Evolutionary conservation across 768 basidiomycete species (phyloP).

Genomic region (Peribolospora kevripleyi): DNA sequence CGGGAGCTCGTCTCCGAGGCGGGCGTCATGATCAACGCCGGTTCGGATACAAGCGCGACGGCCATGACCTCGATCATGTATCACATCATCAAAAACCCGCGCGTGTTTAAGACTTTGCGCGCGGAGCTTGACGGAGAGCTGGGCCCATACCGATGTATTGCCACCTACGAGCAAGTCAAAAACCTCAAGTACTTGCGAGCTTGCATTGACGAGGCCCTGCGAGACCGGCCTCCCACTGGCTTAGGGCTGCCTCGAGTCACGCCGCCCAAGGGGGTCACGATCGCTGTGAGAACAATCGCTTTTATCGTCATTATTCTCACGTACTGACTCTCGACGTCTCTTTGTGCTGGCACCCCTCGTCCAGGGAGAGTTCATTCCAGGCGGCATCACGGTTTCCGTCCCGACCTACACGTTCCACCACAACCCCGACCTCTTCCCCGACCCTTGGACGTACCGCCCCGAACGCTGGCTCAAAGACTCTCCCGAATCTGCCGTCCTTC

Average conservation of each 20-base stretch:
- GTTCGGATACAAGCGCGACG: constrained; percentile 21
- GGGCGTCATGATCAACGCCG: constrained; percentile 13
- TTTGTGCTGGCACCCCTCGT: constrained; percentile 15
- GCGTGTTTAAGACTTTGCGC: constrained; percentile 1
- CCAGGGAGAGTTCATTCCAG: neutral
- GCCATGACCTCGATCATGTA: constrained; percentile 16
- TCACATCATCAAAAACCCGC: constrained; percentile 2
- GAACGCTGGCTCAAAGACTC: neutral
- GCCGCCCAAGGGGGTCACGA: neutral
- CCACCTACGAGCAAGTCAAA: neutral
- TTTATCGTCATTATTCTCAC: constrained; percentile 14
- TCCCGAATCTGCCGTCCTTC: neutral
- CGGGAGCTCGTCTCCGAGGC: constrained; percentile 13
- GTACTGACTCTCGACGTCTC: constrained; percentile 17
- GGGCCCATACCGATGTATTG: neutral
- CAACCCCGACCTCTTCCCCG: neutral
- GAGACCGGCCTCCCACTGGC: neutral
- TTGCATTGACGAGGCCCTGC: neutral
- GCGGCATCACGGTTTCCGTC: neutral
- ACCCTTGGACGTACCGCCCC: neutral
- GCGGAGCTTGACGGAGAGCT: constrained; percentile 6
- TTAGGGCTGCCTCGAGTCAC: neutral
- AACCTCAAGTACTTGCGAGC: constrained; percentile 1
- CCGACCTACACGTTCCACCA: neutral
- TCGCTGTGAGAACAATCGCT: constrained; percentile 7